Base-by-base conservation (phyloP, 352 stramenopile genomes). In the Pilasporangium apinafurcum region DNA sequence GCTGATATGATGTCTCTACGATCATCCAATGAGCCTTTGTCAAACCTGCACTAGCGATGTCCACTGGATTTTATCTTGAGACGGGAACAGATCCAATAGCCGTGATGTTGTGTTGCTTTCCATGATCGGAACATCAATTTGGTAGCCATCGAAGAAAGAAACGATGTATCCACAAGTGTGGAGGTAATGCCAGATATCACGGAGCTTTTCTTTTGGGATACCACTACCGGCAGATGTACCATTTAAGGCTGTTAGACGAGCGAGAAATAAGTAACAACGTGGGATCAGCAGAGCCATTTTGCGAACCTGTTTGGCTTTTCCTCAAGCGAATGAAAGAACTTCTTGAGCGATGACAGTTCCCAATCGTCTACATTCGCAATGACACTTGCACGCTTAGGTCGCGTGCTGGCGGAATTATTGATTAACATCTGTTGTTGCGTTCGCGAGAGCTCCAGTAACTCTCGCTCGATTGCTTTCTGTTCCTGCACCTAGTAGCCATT, bases 281-380 rank as follows among this genome's bases (percentile, higher is more conserved):
- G 32, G 21, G 16, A 13, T 24, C 48, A n/a, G 20, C 33, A 38
- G 10, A 18, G 2, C n/a, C n/a, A n/a, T n/a, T n/a, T n/a, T n/a
- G 4, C 51, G 7, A 28, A 81, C 68, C 50, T 51, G 36, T 72
- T 65, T 13, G 59, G 64, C 22, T 51, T 55, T 14, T 62, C 44
- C 56, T 86, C 71, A 3, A 83, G 37, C 1, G 40, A 50, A 17
- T 62, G 59, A 22, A 86, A 89, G 26, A 59, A 21, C 36, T 79
- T 84, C 18, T 72, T 65, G 1, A 86, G 47, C 13, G 53, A 50
- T 39, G 59, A 55, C 1, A 73, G 8, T 38, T 86, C 77, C 68
- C 72, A 86, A 9, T 69, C 61, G 51, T 76, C 51, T 8, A 85
- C 47, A 4, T 48, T 41, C 31, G 48, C 33, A 70, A 34, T 29